These are phyloP conservation scores for Linum tenue DNA, from an alignment of 345 rosid genomes.

Conservation along the genomic window DNA sequence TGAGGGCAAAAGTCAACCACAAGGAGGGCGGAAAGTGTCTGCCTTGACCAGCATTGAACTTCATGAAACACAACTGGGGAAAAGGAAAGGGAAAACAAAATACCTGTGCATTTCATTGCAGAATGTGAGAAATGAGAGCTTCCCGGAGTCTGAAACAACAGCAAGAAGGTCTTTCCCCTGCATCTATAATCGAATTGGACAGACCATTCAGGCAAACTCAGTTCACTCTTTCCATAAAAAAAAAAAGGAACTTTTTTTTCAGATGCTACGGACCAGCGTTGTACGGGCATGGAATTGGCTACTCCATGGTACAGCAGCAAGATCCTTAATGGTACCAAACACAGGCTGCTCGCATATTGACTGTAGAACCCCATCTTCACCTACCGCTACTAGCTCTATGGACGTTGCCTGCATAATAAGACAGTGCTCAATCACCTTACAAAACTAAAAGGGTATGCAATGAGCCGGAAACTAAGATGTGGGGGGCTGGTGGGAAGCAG, in stretches of 20 bases:
- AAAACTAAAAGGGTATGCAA: background rate
- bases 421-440: constrained; percentile 12
- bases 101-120: constrained; percentile 98
- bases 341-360: constrained; percentile 80
- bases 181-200: constrained; percentile 32
- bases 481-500: background rate
- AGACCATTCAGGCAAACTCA: constrained; percentile 1
- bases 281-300: constrained; percentile 32
- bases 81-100: constrained; percentile 13
- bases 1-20: background rate
- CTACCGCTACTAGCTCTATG: constrained; percentile 68
- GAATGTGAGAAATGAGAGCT: constrained; percentile 84
- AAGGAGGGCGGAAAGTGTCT: background rate
- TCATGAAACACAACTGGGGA: constrained; percentile 11
- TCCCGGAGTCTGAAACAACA: constrained; percentile 96
- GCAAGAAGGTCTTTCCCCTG: constrained; percentile 70
- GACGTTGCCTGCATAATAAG: constrained; percentile 65
- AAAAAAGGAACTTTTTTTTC: background rate
- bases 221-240: background rate
- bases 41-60: background rate
- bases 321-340: constrained; percentile 83
- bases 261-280: constrained; percentile 35
- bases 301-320: constrained; percentile 63
- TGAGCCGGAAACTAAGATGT: background rate
- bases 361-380: constrained; percentile 66